Conservation (phyloP, 306 rosid genomes). For the Psophocarpus tetragonolobus region DNA sequence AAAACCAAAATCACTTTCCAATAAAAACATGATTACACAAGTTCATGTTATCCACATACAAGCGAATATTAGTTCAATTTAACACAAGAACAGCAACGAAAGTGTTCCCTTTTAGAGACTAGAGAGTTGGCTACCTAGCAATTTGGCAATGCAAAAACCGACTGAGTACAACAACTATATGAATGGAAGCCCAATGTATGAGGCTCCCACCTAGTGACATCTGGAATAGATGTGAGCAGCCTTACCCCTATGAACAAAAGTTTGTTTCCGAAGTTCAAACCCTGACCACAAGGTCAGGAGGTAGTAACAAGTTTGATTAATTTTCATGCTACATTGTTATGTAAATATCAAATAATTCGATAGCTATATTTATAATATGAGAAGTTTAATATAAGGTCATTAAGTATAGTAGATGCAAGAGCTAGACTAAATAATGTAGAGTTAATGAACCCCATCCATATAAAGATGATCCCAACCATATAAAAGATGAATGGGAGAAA, state of each 20-base stretch:
- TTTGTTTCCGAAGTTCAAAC: not conserved
- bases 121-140: not conserved
- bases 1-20: conserved; percentile 23
- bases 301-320: not conserved
- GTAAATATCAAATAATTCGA: not conserved
- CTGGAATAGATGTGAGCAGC: not conserved
- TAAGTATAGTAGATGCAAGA: too few relatives aligned
- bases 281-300: not conserved
- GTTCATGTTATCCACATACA: not conserved
- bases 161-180: not conserved
- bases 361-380: not conserved
- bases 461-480: too few relatives aligned
- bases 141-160: not conserved
- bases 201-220: not conserved
- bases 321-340: not conserved
- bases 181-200: not conserved
- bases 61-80: not conserved
- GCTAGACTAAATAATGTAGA: too few relatives aligned
- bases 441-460: too few relatives aligned
- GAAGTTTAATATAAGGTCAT: too few relatives aligned
- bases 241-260: not conserved
- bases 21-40: not conserved
- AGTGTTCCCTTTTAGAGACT: not conserved
- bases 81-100: not conserved
- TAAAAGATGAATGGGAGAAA: too few relatives aligned